A percentile compares a stretch with the other conserved stretches of the same genome.
Evolutionary conservation across 805 yeast genomes (phyloP).

Genomic region (Huiozyma naganishii): DNA sequence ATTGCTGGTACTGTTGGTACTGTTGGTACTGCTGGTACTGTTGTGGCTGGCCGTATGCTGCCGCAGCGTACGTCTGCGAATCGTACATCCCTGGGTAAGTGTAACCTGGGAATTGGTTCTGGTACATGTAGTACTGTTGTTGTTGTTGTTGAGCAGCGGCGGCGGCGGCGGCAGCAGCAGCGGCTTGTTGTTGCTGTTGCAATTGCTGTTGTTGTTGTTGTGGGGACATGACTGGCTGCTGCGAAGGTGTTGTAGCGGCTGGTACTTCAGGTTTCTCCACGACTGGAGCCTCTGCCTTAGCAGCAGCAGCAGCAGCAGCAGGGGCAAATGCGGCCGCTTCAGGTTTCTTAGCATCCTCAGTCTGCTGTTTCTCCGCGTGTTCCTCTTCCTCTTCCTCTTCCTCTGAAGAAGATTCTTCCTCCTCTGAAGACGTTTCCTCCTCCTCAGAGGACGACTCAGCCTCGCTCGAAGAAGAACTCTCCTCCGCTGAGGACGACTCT

Average conservation of each 20-base stretch:
- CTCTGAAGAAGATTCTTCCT: slow-evolving; percentile 3
- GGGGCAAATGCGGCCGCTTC: slow-evolving; percentile 1
- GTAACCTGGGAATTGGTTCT: slow-evolving; percentile 29
- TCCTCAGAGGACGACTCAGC: slow-evolving; percentile 4
- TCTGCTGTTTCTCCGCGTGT: background rate
- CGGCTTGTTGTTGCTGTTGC: slow-evolving; percentile 14
- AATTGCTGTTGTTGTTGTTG: background rate
- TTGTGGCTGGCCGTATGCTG: slow-evolving; percentile 18
- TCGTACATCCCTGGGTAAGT: slow-evolving; percentile 29
- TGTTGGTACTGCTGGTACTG: slow-evolving; percentile 16
- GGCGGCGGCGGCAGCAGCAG: slow-evolving; percentile 16
- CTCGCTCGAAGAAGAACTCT: slow-evolving; percentile 2
- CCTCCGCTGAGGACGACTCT: slow-evolving; percentile 3
- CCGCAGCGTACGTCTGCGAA: slow-evolving; percentile 19
- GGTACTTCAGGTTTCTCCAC: slow-evolving; percentile 6
- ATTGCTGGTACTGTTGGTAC: slow-evolving; percentile 2
- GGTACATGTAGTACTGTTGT: slow-evolving; percentile 29
- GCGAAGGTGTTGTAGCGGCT: slow-evolving; percentile 4
- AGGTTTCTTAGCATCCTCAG: slow-evolving; percentile 2
- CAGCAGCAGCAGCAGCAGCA: background rate
- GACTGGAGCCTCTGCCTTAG: slow-evolving; percentile 2
- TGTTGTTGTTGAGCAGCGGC: slow-evolving; percentile 19
- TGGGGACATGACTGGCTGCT: slow-evolving; percentile 2
- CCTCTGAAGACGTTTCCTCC: slow-evolving; percentile 3
- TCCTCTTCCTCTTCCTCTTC: slow-evolving; percentile 4